Evolutionary conservation across 148 eudicot species (phyloP).

Genomic region (Tetragonia tetragonoides): DNA sequence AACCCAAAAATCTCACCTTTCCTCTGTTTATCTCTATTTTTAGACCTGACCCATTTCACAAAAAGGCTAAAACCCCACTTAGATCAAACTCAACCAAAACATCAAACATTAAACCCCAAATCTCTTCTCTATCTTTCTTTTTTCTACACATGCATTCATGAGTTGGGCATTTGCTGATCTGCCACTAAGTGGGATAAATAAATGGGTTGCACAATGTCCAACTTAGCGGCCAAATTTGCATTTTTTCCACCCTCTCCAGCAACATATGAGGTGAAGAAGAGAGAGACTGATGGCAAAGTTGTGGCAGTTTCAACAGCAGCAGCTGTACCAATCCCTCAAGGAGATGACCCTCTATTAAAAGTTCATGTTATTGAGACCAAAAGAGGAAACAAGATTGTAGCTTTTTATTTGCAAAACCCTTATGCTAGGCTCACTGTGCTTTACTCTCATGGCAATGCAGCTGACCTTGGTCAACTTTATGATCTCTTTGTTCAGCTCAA

Average conservation of each 20-base stretch:
- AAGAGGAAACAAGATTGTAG: slow-evolving; percentile 82
- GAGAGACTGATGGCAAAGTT: slow-evolving; percentile 51
- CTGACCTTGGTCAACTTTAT: slow-evolving; percentile 94
- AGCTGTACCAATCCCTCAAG: slow-evolving; percentile 51
- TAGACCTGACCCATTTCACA: not conserved
- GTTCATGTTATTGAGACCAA: slow-evolving; percentile 68
- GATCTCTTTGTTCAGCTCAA: slow-evolving; percentile 95
- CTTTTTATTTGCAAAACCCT: slow-evolving; percentile 75
- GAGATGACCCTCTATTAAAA: slow-evolving; percentile 56
- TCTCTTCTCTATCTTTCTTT: too few species aligned
- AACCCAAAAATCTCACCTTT: not conserved
- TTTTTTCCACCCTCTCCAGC: slow-evolving; percentile 92
- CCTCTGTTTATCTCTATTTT: slow-evolving; percentile 4
- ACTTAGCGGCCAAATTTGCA: slow-evolving; percentile 83
- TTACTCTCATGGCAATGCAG: slow-evolving; percentile 97
- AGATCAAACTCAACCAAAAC: not conserved
- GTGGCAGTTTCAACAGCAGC: slow-evolving; percentile 54
- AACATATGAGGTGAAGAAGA: slow-evolving; percentile 76
- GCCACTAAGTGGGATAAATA: not conserved
- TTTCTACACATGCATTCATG: slow-evolving; percentile 59
- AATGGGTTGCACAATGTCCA: slow-evolving; percentile 85
- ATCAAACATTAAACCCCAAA: not conserved
- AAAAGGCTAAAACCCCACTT: not conserved
- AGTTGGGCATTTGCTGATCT: slow-evolving; percentile 32
- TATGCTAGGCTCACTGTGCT: slow-evolving; percentile 79